phyloP scores from a whole-genome alignment of 2,329 filamentous ascomycete species.

The Bretziella fagacearum region DNA sequence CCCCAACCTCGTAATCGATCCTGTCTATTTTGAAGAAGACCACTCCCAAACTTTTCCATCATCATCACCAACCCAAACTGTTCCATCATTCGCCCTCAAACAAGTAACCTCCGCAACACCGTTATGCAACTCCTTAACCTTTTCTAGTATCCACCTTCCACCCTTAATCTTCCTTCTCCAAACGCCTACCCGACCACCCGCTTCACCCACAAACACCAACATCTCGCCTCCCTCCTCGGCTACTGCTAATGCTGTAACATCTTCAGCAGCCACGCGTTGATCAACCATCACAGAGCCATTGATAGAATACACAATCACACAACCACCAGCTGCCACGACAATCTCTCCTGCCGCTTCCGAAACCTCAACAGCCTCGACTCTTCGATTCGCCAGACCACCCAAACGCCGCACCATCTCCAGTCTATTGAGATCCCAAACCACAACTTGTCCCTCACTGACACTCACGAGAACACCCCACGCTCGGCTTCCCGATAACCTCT shows the following conservation, averaged over 20 bases:
- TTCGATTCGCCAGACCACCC: slow-evolving; percentile 31
- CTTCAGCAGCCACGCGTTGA: slow-evolving; percentile 47
- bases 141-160: slow-evolving; percentile 50
- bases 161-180: slow-evolving; percentile 38
- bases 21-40: background rate
- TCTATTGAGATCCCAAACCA: slow-evolving; percentile 89
- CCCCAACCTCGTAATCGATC: background rate
- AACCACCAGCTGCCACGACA: slow-evolving; percentile 60
- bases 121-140: slow-evolving; percentile 65
- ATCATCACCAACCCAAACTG: slow-evolving; percentile 88
- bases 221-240: slow-evolving; percentile 84
- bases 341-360: slow-evolving; percentile 88
- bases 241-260: slow-evolving; percentile 65
- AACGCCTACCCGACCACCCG: slow-evolving; percentile 66
- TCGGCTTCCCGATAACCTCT: slow-evolving; percentile 65
- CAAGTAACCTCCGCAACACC: slow-evolving; percentile 58
- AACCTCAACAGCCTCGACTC: slow-evolving; percentile 60
- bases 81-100: slow-evolving; percentile 64
- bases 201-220: slow-evolving; percentile 78
- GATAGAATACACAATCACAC: slow-evolving; percentile 65
- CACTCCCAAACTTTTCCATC: slow-evolving; percentile 52
- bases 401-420: slow-evolving; percentile 70
- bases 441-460: slow-evolving; percentile 61
- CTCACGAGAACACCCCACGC: slow-evolving; percentile 81
- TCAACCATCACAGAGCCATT: slow-evolving; percentile 73